Evolutionary conservation across 2,329 filamentous ascomycete genomes (phyloP), one percentile per base, ranked within the genome.

Genomic region (Alternaria atra): DNA sequence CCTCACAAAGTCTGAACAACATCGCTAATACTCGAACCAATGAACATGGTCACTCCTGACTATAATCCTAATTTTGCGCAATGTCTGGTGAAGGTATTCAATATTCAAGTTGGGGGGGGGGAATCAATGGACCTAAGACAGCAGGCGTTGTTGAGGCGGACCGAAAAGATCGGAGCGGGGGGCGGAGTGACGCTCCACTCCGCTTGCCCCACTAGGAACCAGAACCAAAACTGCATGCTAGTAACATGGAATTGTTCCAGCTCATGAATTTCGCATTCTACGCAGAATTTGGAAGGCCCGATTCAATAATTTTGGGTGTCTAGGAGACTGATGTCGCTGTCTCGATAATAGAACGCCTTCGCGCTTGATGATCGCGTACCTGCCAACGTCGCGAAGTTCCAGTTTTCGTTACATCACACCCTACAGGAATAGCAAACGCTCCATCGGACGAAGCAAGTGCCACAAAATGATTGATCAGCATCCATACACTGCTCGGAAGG

Each of bases 401-500:
- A 48, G 6, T 48, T 34, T 34, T 13, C 10, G 20, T 48, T 32
- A 30, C 44, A 47, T 12, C n/a, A 47, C n/a, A 12, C n/a, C 44
- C n/a, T 47, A n/a, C 44, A 47, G 12, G 30, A 34, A 34, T 34
- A 29, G 34, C 29, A 13, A 13, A 8, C 29, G 20, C 29, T 23
- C 29, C 17, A 48, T 48, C 44, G 44, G 17, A 48, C 29, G 29
- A 48, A 47, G 29, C 44, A 30, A 20, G 44, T 4, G 34, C n/a
- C 44, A 30, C 44, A 48, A 7, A 12, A 34, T 48, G 44, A 48
- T 48, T 48, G 44, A 48, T 48, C 44, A 48, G 29, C 44, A 48
- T 23, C 29, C 20, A 9, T 10, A 6, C 17, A n/a, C 4, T 23
- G 17, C n/a, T 34, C 23, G 29, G 17, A 10, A 17, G 29, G 30